Conservation (phyloP, 208 protist species). For the Trypanosoma avium region DNA sequence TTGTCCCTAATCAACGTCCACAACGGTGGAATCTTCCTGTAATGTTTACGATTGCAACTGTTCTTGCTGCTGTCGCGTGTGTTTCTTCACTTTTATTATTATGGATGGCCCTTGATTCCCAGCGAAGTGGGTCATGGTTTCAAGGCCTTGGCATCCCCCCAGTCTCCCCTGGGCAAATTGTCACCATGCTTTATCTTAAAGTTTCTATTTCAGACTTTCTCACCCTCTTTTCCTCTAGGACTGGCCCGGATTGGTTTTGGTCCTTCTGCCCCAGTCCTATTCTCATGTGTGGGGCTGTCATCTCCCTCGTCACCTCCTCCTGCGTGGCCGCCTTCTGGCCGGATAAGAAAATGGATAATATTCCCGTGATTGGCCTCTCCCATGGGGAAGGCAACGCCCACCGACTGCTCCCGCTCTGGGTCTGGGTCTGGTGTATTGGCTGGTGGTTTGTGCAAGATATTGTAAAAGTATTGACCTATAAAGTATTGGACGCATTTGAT, state of each 20-base stretch:
- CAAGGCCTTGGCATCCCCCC: slow-evolving; percentile 35
- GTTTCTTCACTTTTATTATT: slow-evolving; percentile 57
- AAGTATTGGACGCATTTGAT: slow-evolving; percentile 31
- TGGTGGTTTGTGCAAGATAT: slow-evolving; percentile 61
- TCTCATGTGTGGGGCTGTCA: slow-evolving; percentile 21
- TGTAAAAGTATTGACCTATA: slow-evolving; percentile 28
- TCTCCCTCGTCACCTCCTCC: slow-evolving; percentile 28
- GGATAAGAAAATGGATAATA: slow-evolving; percentile 24
- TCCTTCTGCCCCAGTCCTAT: slow-evolving; percentile 18
- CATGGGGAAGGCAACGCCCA: slow-evolving; percentile 19
- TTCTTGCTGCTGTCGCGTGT: slow-evolving; percentile 41
- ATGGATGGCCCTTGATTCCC: slow-evolving; percentile 42
- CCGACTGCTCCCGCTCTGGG: slow-evolving; percentile 35
- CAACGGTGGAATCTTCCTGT: slow-evolving; percentile 51
- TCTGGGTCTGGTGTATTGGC: slow-evolving; percentile 48
- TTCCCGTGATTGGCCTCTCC: slow-evolving; percentile 32
- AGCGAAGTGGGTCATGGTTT: slow-evolving; percentile 25
- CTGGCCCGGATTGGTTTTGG: slow-evolving; percentile 30
- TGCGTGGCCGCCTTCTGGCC: slow-evolving; percentile 35
- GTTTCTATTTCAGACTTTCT: slow-evolving; percentile 57
- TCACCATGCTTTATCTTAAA: slow-evolving; percentile 57
- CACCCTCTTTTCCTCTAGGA: slow-evolving; percentile 49
- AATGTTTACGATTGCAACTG: slow-evolving; percentile 29
- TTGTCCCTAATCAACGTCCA: slow-evolving; percentile 31
- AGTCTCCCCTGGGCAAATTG: slow-evolving; percentile 39